These are phyloP conservation scores for Artemisia annua DNA, from an alignment of 129 eudicot species.

Conservation along the genomic window DNA sequence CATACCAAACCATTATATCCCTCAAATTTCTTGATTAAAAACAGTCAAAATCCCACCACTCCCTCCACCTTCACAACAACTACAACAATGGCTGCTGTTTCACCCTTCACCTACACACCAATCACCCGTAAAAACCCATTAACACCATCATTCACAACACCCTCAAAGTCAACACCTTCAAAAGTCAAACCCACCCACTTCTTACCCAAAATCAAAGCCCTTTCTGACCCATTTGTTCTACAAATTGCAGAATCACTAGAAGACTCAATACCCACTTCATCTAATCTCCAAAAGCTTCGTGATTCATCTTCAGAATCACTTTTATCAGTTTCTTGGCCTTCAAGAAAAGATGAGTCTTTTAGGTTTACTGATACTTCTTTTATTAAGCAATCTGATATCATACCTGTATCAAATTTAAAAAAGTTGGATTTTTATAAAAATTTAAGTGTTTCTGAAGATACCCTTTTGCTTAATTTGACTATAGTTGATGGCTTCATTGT, in stretches of 20 bases:
- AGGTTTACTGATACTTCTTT: constrained; percentile 87
- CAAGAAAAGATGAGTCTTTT: constrained; percentile 82
- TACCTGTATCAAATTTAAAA: constrained; percentile 48
- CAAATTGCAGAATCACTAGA: constrained; percentile 89
- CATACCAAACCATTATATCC: neutral
- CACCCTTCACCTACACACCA: constrained; percentile 48
- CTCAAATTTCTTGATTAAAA: neutral
- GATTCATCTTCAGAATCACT: constrained; percentile 67
- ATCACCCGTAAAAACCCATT: constrained; percentile 34
- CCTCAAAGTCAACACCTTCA: constrained; percentile 12
- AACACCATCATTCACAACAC: constrained; percentile 27
- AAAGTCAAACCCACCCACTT: constrained; percentile 30
- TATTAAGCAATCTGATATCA: constrained; percentile 60
- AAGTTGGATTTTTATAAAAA: constrained; percentile 23
- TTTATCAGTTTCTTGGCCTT: constrained; percentile 79
- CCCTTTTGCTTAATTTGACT: constrained; percentile 53
- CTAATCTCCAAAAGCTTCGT: constrained; percentile 71
- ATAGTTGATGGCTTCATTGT: constrained; percentile 72
- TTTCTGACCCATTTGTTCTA: constrained; percentile 91
- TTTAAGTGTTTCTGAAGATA: constrained; percentile 37
- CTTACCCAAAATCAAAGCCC: constrained; percentile 38
- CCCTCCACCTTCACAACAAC: constrained; percentile 5
- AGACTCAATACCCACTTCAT: constrained; percentile 60
- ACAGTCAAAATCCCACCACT: constrained; percentile 12
- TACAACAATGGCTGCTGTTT: constrained; percentile 52